Percentiles rank a stretch among this genome's conserved stretches.
Conservation (phyloP, 176 grass and related monocot genomes). For the Avena sativa region DNA sequence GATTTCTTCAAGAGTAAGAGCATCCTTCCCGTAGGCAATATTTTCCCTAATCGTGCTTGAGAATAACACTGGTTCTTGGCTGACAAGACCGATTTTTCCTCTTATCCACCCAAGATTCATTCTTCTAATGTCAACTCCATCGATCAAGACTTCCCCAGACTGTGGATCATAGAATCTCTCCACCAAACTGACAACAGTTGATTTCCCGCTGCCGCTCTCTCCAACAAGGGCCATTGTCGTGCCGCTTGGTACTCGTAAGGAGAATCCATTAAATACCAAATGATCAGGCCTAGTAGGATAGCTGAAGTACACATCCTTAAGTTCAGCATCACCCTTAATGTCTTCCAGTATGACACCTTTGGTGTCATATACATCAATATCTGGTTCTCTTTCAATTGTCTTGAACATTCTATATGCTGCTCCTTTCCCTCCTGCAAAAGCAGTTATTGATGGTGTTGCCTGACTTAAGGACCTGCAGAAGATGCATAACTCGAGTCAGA, state of each 20-base stretch:
- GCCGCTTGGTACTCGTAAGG: slow-evolving; percentile 64
- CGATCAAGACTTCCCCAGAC: slow-evolving; percentile 81
- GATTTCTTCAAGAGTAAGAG: slow-evolving; percentile 62
- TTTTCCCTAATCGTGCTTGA: slow-evolving; percentile 80
- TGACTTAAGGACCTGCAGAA: slow-evolving; percentile 83
- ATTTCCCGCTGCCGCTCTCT: slow-evolving; percentile 89
- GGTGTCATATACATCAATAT: slow-evolving; percentile 64
- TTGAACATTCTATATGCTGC: slow-evolving; percentile 90
- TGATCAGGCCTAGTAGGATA: slow-evolving; percentile 72
- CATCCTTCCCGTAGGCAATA: slow-evolving; percentile 78
- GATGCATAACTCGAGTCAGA: slow-evolving; percentile 18
- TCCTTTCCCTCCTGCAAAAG: slow-evolving; percentile 86
- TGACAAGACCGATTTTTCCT: slow-evolving; percentile 82
- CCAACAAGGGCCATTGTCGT: slow-evolving; percentile 87
- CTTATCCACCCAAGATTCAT: slow-evolving; percentile 75
- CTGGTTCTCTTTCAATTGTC: slow-evolving; percentile 73
- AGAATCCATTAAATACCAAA: slow-evolving; percentile 76
- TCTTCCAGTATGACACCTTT: slow-evolving; percentile 71
- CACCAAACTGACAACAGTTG: slow-evolving; percentile 83
- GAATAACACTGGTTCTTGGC: slow-evolving; percentile 90
- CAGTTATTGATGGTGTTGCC: slow-evolving; percentile 72
- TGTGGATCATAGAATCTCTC: slow-evolving; percentile 93
- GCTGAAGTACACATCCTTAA: slow-evolving; percentile 84
- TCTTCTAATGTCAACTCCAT: slow-evolving; percentile 75
- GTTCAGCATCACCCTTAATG: slow-evolving; percentile 71